Evolutionary conservation across 2,329 filamentous ascomycete species (phyloP).

Genomic region (Exophiala bonariae): DNA sequence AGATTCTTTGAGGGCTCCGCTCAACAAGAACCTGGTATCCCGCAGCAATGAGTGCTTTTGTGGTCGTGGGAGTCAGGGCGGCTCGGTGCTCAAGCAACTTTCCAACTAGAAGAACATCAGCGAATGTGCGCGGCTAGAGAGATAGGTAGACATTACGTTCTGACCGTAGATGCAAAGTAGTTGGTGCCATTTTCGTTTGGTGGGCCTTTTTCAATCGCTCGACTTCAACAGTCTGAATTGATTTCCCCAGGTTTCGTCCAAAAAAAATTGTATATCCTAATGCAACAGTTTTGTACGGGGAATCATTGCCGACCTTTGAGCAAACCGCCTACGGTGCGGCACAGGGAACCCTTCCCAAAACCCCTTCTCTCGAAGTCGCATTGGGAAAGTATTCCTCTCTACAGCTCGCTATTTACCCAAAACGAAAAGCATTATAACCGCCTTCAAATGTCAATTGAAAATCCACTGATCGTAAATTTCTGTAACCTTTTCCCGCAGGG

Average conservation of each 20-base stretch:
- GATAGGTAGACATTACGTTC: slow-evolving; percentile 12
- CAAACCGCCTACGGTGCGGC: neutral
- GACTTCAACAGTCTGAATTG: neutral
- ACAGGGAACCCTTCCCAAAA: neutral
- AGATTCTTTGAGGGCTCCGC: slow-evolving; percentile 64
- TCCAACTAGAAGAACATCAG: slow-evolving; percentile 11
- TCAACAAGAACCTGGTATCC: slow-evolving; percentile 70
- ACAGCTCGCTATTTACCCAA: neutral
- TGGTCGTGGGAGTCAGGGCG: slow-evolving; percentile 46
- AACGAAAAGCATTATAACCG: neutral
- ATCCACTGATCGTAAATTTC: neutral
- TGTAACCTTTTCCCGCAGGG: neutral
- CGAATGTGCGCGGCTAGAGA: slow-evolving; percentile 4
- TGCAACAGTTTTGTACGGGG: neutral
- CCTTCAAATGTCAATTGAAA: neutral
- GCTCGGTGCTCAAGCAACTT: slow-evolving; percentile 8
- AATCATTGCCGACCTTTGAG: neutral
- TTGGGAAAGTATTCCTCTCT: neutral
- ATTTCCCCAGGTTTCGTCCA: no score
- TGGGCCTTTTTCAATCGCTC: neutral
- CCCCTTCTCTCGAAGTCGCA: neutral
- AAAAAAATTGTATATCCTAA: neutral
- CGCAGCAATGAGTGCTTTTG: slow-evolving; percentile 64
- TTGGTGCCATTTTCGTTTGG: neutral
- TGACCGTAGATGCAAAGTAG: slow-evolving; percentile 15